phyloP scores from a whole-genome alignment of 1,284 basidiomycete genomes.

The Tranzscheliella williamsii region DNA sequence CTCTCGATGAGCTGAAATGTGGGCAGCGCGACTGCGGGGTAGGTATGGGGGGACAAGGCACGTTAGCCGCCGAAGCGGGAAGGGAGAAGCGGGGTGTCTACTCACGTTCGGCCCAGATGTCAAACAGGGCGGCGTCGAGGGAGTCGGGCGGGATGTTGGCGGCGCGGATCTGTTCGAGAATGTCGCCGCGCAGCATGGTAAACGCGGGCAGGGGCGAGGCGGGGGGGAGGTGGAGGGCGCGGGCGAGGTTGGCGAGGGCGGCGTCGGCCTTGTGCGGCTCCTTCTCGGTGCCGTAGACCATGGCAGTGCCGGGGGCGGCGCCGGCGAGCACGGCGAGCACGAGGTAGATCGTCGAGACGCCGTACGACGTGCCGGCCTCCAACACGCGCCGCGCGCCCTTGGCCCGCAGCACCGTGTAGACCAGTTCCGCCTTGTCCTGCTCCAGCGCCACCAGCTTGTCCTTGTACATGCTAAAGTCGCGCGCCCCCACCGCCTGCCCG shows the following conservation, averaged over 20 bases:
- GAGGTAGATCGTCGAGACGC: slow-evolving; percentile 29
- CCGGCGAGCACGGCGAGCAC: slow-evolving; percentile 6
- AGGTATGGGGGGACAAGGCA: background rate
- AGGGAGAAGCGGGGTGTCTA: background rate
- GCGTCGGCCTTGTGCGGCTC: slow-evolving; percentile 24
- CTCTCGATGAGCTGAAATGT: slow-evolving; percentile 27
- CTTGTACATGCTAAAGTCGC: slow-evolving; percentile 24
- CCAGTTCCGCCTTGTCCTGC: slow-evolving; percentile 23
- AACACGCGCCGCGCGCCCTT: slow-evolving; percentile 26
- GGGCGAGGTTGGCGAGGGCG: slow-evolving; percentile 11
- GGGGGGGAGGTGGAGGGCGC: slow-evolving; percentile 3
- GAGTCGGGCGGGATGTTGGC: slow-evolving; percentile 12
- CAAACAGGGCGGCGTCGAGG: slow-evolving; percentile 31
- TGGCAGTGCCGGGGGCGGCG: slow-evolving; percentile 1
- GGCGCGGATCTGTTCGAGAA: slow-evolving; percentile 11
- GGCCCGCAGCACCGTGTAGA: slow-evolving; percentile 16
- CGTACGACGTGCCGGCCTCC: slow-evolving; percentile 26
- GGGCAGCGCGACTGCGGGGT: slow-evolving; percentile 18
- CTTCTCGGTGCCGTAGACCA: slow-evolving; percentile 32
- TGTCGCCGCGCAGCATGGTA: slow-evolving; percentile 22
- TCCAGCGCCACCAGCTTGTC: slow-evolving; percentile 32
- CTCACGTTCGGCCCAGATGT: slow-evolving; percentile 35
- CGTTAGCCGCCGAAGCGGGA: background rate
- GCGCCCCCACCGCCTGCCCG: slow-evolving; percentile 10
- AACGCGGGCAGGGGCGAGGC: slow-evolving; percentile 11